Evolutionary conservation across 2,329 filamentous ascomycete species (phyloP).

Genomic region (Fusarium sarcochroum): DNA sequence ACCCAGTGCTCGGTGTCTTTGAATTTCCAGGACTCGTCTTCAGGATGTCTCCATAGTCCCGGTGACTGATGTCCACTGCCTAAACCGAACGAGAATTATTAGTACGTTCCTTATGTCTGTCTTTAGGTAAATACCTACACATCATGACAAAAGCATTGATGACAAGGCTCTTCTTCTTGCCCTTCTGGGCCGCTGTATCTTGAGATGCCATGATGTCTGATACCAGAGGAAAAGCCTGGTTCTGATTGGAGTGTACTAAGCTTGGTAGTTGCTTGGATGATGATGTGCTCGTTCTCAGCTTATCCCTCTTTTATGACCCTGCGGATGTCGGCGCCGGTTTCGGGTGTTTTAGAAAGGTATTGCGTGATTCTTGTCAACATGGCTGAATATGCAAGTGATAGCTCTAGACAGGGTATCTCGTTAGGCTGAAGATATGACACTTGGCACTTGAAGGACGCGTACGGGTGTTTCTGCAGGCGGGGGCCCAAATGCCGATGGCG

Average conservation of each 20-base stretch:
- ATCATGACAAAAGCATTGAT: conserved; percentile 61
- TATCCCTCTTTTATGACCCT: conserved; percentile 24
- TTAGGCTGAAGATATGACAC: conserved; percentile 4
- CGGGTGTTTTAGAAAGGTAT: conserved; percentile 1
- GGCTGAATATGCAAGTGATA: conserved; percentile 22
- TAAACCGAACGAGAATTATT: conserved; percentile 27
- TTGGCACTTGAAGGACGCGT: conserved; percentile 12
- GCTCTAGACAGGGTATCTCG: conserved; percentile 4
- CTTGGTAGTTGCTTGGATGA: conserved; percentile 3
- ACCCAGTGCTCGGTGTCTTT: conserved; percentile 73
- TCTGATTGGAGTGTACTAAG: conserved; percentile 11
- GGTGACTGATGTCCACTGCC: conserved; percentile 63
- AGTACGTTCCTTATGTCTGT: conserved; percentile 7
- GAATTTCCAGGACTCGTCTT: conserved; percentile 74
- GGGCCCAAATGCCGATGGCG: conserved; percentile 31
- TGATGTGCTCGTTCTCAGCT: conserved; percentile 8
- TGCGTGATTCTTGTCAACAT: conserved; percentile 45
- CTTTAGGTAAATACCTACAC: conserved; percentile 47
- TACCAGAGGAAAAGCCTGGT: background rate
- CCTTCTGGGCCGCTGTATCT: conserved; percentile 19
- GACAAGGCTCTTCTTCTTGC: conserved; percentile 56
- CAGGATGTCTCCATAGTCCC: conserved; percentile 71
- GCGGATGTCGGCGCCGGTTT: conserved; percentile 14
- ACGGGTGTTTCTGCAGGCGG: background rate
- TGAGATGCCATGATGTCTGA: conserved; percentile 34